Evolutionary conservation across 1,139 yeast species (phyloP), one percentile per base, ranked within the genome.

Genomic region (Suhomyces wounanorum): DNA sequence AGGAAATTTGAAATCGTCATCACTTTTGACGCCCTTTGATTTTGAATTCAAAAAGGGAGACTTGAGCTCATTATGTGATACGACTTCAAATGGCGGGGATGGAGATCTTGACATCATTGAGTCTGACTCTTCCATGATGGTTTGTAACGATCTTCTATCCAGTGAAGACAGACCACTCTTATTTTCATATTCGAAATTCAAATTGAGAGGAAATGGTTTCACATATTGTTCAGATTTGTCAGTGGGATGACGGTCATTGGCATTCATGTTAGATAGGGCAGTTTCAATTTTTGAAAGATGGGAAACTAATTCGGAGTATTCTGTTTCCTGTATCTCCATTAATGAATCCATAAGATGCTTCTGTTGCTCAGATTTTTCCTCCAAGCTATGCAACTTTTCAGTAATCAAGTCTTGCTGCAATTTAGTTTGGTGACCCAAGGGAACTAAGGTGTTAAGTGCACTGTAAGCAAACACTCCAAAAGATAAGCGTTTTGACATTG

Each of bases 141-240:
- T 28, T 16, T 45, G 38, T 4, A 45, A n/a, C 2, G 31, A 26
- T 5, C 38, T 25, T 8, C 21, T 44, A 17, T 40, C n/a, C 47
- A 28, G 41, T 11, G 25, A 28, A 4, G 40, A n/a, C 21, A 35
- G 38, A 4, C 9, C n/a, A 8, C 14, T 21, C 18, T 26, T 37
- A 8, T n/a, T 14, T 8, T 47, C 41, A 11, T 40, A 40, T 4
- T 41, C 50, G 1, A 50, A 46, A 5, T 47, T 46, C 26, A 49
- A 50, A 39, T 54, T 55, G 17, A 58, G 49, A 5, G 61, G 61
- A 31, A 57, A 58, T 6, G 61, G 61, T 30, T 55, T 57, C 25
- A 57, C 48, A 38, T 42, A 54, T 16, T 7, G 18, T 2, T 33
- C 37, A 4, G 37, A 33, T 17, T 33, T 33, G 3, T 33, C 37